Base-by-base conservation (phyloP, 768 basidiomycete genomes). In the Xerocomellus intermedius region DNA sequence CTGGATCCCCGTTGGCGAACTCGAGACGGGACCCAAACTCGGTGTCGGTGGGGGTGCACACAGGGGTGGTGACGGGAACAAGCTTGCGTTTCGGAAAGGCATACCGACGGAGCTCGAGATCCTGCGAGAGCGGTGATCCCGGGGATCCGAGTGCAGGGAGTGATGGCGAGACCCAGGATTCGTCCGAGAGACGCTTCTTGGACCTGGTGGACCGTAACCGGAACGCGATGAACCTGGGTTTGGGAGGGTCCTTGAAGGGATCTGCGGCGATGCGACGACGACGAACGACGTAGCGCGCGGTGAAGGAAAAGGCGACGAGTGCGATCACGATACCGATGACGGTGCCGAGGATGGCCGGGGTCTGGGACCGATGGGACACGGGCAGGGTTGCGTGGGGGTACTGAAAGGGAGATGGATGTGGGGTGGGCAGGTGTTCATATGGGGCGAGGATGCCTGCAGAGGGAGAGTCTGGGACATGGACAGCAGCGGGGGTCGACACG, bases 101-200 rank as follows among this genome's bases (percentile, higher is more conserved):
- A 39, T 57, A 56, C 14, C 35, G 64, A 36, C 49, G 39, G 7
- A 61, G 38, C 8, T 64, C 55, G 36, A 55, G 37, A 39, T 61
- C 56, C 8, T 59, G 55, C 13, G 48, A 50, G 10, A 55, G 42
- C 17, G 54, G 56, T 9, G 62, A 52, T 17, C 33, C 59, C 6
- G 63, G 50, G 7, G 55, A 57, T 3, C 17, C 42, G 8, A 50
- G 45, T 1, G 22, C 8, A 6, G 64, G 56, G 19, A 66, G 54
- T 4, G 17, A 4, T 0, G 62, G 65, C 0, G 65, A 61, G 49
- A 66, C 65, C 65, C 65, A 66, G 5, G 65, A 66, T 16, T 66
- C 65, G 24, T 66, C 58, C 1, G 65, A 66, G 21, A 67, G 63
- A n/a, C 65, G 63, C 22, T 45, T 62, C 64, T 54, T 48, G 58